Evolutionary conservation across 2,329 filamentous ascomycete genomes (phyloP), one percentile per base, ranked within the genome.

Genomic region (Aaosphaeria arxii): DNA sequence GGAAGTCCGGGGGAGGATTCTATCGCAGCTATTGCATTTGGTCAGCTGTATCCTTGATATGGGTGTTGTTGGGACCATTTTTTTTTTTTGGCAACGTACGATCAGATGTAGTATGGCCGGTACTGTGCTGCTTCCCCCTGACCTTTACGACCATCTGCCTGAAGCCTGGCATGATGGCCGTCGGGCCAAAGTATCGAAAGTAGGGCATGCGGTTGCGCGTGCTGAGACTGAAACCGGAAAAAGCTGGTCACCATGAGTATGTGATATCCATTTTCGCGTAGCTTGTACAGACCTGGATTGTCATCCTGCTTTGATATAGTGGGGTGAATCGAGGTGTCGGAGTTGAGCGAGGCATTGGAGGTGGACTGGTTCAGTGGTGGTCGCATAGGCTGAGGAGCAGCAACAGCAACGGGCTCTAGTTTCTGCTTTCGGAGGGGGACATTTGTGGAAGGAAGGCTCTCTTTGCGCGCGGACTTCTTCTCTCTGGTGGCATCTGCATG

Each of bases 141-240:
- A 91, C 83, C 46, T 87, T 85, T 49, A 88, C 85, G 29, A 95
- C 88, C 89, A 95, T 95, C 68, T 95, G 89, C 70, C 95, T 95
- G 73, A 91, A 95, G 24, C 90, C 90, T 1, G 90, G 90, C 45
- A 94, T 89, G 62, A 95, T 95, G 53, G 90, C 91, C 1, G 91
- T 95, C 0, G 89, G 89, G 0, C 90, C 91, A 64, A 95, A 94
- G 70, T 94, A 95, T 51, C 91, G 80, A 61, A 95, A 95, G 66
- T 94, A 96, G 0, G 90, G 90, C 54, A 95, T 88, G 46, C 86
- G 81, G 61, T 87, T 81, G 76, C 65, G 74, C 69, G 57, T 80
- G 75, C 52, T 80, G 40, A 75, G 65, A 56, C 67, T 76, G 45
- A 71, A 50, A 17, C 36, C 17, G 17, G 17, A 24, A 45, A 36